Conservation (phyloP, 1,284 basidiomycete species). For the Fistulinella staudtii region DNA sequence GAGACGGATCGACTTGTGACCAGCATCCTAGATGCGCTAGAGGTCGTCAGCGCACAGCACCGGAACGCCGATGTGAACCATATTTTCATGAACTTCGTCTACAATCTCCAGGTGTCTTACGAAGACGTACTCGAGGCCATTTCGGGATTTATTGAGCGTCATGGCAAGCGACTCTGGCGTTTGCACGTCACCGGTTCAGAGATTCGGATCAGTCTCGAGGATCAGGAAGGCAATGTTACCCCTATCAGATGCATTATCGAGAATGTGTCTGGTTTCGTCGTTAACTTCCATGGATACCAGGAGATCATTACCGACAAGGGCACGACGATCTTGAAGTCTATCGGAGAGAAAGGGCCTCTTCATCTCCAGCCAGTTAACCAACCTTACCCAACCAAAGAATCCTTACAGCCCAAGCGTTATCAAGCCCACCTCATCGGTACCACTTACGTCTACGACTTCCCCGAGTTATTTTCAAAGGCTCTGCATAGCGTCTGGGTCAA, state of each 20-base stretch:
- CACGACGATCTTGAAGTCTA: slow-evolving; percentile 90
- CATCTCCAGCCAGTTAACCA: slow-evolving; percentile 92
- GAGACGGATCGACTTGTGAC: slow-evolving; percentile 97
- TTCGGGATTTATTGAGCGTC: slow-evolving; percentile 96
- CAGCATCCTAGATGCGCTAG: slow-evolving; percentile 90
- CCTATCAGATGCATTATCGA: slow-evolving; percentile 97
- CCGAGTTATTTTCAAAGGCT: slow-evolving; percentile 96
- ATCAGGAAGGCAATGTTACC: slow-evolving; percentile 87
- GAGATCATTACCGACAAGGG: slow-evolving; percentile 97
- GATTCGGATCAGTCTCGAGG: slow-evolving; percentile 93
- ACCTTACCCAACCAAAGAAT: slow-evolving; percentile 95
- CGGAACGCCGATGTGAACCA: slow-evolving; percentile 94
- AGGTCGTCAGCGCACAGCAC: slow-evolving; percentile 84
- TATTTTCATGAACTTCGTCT: slow-evolving; percentile 98
- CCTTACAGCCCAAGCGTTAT: slow-evolving; percentile 98
- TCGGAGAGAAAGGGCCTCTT: slow-evolving; percentile 90
- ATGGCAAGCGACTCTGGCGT: slow-evolving; percentile 97
- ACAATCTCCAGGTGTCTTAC: slow-evolving; percentile 92
- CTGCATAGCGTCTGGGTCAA: slow-evolving; percentile 90
- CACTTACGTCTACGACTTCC: slow-evolving; percentile 99
- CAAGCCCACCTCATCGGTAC: slow-evolving; percentile 99
- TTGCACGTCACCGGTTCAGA: slow-evolving; percentile 97
- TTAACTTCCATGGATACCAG: slow-evolving; percentile 99
- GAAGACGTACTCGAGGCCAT: slow-evolving; percentile 96
- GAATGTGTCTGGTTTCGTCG: slow-evolving; percentile 98